These are phyloP conservation scores for Candida tammaniensis DNA, from an alignment of 805 yeast species.

Conservation along the genomic window DNA sequence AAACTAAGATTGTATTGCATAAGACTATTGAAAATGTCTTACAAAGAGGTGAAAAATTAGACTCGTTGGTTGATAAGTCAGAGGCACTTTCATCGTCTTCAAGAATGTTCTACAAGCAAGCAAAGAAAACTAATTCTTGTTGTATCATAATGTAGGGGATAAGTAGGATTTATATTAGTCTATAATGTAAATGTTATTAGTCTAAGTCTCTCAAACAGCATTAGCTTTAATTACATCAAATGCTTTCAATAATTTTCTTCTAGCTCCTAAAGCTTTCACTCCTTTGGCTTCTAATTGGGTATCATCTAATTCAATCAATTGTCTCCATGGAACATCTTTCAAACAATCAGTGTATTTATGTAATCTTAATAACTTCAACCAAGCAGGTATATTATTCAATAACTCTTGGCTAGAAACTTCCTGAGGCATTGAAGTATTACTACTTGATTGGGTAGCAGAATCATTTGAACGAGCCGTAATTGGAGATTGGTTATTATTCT, in stretches of 20 bases:
- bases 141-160: constrained; percentile 61
- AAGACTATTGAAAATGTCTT: constrained; percentile 92
- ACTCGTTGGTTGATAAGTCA: constrained; percentile 89
- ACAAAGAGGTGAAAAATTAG: constrained; percentile 95
- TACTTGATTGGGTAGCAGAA: constrained; percentile 1
- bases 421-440: constrained; percentile 37
- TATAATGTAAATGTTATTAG: not conserved
- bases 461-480: constrained; percentile 5
- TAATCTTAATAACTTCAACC: constrained; percentile 85
- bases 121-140: constrained; percentile 87
- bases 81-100: constrained; percentile 88
- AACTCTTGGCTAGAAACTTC: constrained; percentile 44
- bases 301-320: constrained; percentile 70
- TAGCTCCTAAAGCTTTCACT: constrained; percentile 91
- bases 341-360: constrained; percentile 92
- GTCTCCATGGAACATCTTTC: constrained; percentile 73
- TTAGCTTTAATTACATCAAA: constrained; percentile 83
- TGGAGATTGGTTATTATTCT: constrained; percentile 13
- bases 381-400: constrained; percentile 78
- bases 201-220: no score
- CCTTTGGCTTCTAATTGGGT: constrained; percentile 71
- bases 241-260: constrained; percentile 89
- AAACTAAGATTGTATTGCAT: constrained; percentile 93
- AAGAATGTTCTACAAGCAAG: constrained; percentile 94
- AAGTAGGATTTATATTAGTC: not conserved